Percentiles rank a stretch among this genome's conserved stretches.
Conservation (phyloP, 1,284 basidiomycete species). For the Trametes sp. region DNA sequence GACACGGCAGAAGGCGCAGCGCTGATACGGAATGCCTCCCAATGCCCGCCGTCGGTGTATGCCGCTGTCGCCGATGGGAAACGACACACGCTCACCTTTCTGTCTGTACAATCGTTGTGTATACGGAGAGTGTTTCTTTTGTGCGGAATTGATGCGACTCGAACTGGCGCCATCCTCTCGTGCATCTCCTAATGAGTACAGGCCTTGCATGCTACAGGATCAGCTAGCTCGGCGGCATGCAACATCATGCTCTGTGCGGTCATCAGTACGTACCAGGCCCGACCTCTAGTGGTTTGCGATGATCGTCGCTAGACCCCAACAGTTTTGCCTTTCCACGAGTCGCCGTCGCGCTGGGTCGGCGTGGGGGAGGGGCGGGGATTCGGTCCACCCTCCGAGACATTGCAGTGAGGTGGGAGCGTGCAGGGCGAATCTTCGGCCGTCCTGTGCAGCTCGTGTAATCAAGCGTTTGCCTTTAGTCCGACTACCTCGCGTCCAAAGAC, state of each 20-base stretch:
- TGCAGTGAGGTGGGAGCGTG: slow-evolving; percentile 4
- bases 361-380: not conserved
- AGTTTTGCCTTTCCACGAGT: slow-evolving; percentile 9
- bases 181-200: not conserved
- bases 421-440: slow-evolving; percentile 10
- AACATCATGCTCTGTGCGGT: not conserved
- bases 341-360: slow-evolving; percentile 8
- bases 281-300: not conserved
- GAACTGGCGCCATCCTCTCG: not conserved
- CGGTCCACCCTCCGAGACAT: slow-evolving; percentile 14
- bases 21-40: not conserved
- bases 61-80: slow-evolving; percentile 5
- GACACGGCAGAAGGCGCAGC: not conserved
- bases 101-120: not conserved
- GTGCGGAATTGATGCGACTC: not conserved
- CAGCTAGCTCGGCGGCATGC: not conserved
- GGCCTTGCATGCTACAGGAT: not conserved
- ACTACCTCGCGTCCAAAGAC: slow-evolving; percentile 4
- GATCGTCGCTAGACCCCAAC: slow-evolving; percentile 1
- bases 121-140: not conserved
- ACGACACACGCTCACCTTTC: not conserved
- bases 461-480: slow-evolving; percentile 22
- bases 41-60: not conserved
- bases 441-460: slow-evolving; percentile 8
- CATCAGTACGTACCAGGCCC: not conserved